These are phyloP conservation scores for Heimioporus punctisporus DNA, from an alignment of 1,284 basidiomycete genomes.

Conservation along the genomic window DNA sequence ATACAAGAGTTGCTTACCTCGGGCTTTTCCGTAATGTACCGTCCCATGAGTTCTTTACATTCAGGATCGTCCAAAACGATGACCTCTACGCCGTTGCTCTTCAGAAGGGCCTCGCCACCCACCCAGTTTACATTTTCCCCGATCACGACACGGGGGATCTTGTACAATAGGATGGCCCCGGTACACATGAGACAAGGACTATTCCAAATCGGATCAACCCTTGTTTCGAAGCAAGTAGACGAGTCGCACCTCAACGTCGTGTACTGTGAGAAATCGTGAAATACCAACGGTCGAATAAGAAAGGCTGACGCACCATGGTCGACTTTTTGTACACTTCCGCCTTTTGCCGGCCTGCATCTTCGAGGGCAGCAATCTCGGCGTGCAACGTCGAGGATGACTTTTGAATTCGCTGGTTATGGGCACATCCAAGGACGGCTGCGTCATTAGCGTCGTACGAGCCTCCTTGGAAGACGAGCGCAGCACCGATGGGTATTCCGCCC, in stretches of 20 bases:
- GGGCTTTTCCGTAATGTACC: conserved; percentile 52
- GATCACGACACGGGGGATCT: conserved; percentile 61
- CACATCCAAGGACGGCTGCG: conserved; percentile 42
- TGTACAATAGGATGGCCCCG: conserved; percentile 59
- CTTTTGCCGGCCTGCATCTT: conserved; percentile 48
- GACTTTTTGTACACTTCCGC: conserved; percentile 44
- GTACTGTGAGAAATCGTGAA: conserved; percentile 19
- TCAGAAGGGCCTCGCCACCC: conserved; percentile 53
- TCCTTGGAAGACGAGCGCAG: conserved; percentile 41
- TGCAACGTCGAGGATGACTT: conserved; percentile 54
- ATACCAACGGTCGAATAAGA: background rate
- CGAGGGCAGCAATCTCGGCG: conserved; percentile 55
- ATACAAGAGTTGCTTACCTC: conserved; percentile 40
- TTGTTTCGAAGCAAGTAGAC: background rate
- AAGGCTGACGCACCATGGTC: conserved; percentile 37
- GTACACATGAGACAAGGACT: conserved; percentile 68
- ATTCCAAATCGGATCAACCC: background rate
- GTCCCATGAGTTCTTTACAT: conserved; percentile 48
- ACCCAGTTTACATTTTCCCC: conserved; percentile 55
- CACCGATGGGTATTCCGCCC: conserved; percentile 64
- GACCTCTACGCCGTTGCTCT: conserved; percentile 52
- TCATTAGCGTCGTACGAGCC: conserved; percentile 6
- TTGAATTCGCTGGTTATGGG: conserved; percentile 58
- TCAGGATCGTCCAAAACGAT: conserved; percentile 46
- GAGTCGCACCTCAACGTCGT: conserved; percentile 51